Evolutionary conservation across 306 rosid genomes (phyloP), one percentile per base, ranked within the genome.

Genomic region (Cicer pinnatifidum): DNA sequence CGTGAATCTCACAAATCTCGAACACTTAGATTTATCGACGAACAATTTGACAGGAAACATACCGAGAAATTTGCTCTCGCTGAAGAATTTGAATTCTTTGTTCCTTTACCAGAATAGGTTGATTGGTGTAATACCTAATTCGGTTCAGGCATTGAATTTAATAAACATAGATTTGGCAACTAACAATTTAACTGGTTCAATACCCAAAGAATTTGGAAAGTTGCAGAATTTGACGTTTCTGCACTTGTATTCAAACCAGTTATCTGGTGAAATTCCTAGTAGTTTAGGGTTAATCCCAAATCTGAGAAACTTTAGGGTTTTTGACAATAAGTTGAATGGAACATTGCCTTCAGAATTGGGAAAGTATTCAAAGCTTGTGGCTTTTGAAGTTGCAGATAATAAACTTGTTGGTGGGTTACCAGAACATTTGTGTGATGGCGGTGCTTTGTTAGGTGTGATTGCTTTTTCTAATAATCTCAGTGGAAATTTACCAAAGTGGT

Each of bases 261-360:
- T 93, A 1, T 72, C 78, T 4, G 97, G 96, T 56, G 81, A 75
- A 76, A 85, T 93, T 81, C 97, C 98, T 3, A 62, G 4, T 2
- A 45, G 87, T 62, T 53, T 93, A 78, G 91, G 96, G 64, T 63
- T 70, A 10, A 62, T 89, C 16, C 77, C 84, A 44, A 77, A 46
- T 67, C 81, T 93, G 3, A 59, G 50, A 68, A 2, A 3, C 5
- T 86, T 93, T n/a, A 82, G 60, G 59, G 77, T 85, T 20, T 93
- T 85, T 12, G 69, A 37, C 43, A 93, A 93, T 81, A 80, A 78
- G 77, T 67, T 93, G 79, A 90, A 81, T 43, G 98, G 97, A 50
- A 84, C 84, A 46, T n/a, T 93, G 84, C 98, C 98, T 28, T 78
- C 80, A 8, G 97, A 90, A 40, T 9, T 93, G 1, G 98, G 98